phyloP scores from a whole-genome alignment of 176 grass and related monocot genomes.

The Oryza officinalis region DNA sequence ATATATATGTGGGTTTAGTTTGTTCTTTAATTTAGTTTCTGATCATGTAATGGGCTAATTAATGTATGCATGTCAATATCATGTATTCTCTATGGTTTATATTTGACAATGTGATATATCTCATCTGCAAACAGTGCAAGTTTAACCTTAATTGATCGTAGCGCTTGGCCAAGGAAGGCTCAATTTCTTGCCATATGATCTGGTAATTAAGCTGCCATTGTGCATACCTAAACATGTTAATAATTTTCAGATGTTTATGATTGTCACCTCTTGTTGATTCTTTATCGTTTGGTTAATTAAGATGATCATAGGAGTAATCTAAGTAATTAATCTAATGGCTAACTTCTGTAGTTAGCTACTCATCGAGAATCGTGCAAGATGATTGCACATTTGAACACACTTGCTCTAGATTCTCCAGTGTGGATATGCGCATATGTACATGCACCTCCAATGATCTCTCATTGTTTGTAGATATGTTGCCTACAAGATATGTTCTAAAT shows the following conservation, averaged over 20 bases:
- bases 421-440: neutral
- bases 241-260: neutral
- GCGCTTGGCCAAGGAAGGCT: neutral
- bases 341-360: neutral
- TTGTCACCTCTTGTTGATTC: neutral
- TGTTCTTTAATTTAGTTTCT: neutral
- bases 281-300: neutral
- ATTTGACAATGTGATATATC: neutral
- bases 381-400: neutral
- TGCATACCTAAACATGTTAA: neutral
- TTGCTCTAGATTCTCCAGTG: constrained; percentile 17
- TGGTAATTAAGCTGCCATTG: neutral
- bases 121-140: neutral
- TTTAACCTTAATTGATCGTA: neutral
- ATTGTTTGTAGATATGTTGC: neutral
- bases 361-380: neutral
- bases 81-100: neutral
- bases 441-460: constrained; percentile 22
- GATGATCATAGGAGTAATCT: neutral
- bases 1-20: neutral
- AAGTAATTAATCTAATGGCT: neutral
- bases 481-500: neutral
- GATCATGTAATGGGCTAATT: neutral
- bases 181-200: neutral
- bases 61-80: neutral